Evolutionary conservation across 805 yeast species (phyloP).

Genomic region (Cephaloascus fragrans): DNA sequence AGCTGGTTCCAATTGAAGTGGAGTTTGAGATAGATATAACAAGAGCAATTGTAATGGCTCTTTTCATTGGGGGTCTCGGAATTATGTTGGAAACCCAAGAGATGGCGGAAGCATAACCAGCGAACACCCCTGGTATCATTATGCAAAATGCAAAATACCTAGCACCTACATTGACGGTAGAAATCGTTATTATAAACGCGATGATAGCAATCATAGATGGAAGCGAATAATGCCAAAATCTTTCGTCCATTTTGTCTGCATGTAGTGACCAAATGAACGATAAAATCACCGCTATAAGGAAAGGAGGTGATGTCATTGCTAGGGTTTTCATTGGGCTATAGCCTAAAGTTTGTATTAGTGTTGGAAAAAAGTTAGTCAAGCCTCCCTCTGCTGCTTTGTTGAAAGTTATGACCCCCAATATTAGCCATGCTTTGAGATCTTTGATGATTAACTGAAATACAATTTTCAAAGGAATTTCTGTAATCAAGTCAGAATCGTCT

Average conservation of each 20-base stretch:
- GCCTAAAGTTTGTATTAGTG: slow-evolving; percentile 46
- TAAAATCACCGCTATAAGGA: slow-evolving; percentile 36
- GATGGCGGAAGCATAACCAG: slow-evolving; percentile 41
- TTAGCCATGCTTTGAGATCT: slow-evolving; percentile 38
- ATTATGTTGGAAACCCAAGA: slow-evolving; percentile 49
- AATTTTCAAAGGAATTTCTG: slow-evolving; percentile 24
- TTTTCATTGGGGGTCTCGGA: slow-evolving; percentile 49
- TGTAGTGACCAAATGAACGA: slow-evolving; percentile 46
- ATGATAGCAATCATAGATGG: slow-evolving; percentile 32
- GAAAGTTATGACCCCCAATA: slow-evolving; percentile 32
- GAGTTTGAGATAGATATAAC: slow-evolving; percentile 50
- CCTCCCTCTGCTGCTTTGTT: slow-evolving; percentile 46
- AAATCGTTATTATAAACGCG: slow-evolving; percentile 38
- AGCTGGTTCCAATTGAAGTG: slow-evolving; percentile 47
- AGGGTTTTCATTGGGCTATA: slow-evolving; percentile 40
- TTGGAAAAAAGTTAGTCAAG: slow-evolving; percentile 52
- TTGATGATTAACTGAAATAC: slow-evolving; percentile 24
- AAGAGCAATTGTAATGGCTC: slow-evolving; percentile 47
- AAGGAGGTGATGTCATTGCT: slow-evolving; percentile 53
- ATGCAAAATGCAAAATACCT: slow-evolving; percentile 51
- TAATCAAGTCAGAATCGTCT: slow-evolving; percentile 19
- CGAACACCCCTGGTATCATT: slow-evolving; percentile 46
- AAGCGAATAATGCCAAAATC: slow-evolving; percentile 36
- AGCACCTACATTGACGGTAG: slow-evolving; percentile 45
- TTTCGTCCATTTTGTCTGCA: slow-evolving; percentile 46